Evolutionary conservation across 768 basidiomycete genomes (phyloP), one percentile per base, ranked within the genome.

Genomic region (Boletellus emodensis): DNA sequence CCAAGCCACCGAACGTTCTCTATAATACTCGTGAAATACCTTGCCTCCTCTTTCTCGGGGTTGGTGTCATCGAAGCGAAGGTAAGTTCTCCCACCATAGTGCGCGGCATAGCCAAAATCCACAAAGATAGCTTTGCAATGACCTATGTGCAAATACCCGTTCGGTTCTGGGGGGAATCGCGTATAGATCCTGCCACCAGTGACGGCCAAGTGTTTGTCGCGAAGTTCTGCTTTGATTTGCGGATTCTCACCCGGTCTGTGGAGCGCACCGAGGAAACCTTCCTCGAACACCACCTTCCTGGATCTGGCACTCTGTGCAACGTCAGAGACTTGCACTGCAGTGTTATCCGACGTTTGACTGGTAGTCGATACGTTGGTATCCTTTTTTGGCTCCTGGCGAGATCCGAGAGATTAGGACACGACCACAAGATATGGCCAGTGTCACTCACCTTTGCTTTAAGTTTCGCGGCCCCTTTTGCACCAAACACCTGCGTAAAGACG

Each of bases 111-210:
- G n/a, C 96, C 96, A 67, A 98, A 99, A 69, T 94, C 90, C 54
- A 98, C 85, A 61, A 96, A 95, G 62, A 99, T 97, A 3, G 96
- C 95, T 65, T 99, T 99, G 44, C 94, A 97, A 64, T 99, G 96
- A 3, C 95, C 95, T 57, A 92, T 87, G 61, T 93, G 96, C 36
- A 98, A 77, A 71, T 81, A 98, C 12, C 96, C 96, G 64, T 99
- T 99, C 4, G 96, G 96, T 71, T 99, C 96, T 2, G 96, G 96
- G 22, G 96, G 96, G 72, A 99, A 99, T 35, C 96, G 90, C 11
- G 96, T 99, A 73, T 85, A 86, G 4, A 98, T 94, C 44, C 80
- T 74, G 8, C 93, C 90, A 13, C 79, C 80, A 1, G 96, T 98
- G 6, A 76, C 77, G 8, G 81, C 77, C 36, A 98, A 72, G 64